Evolutionary conservation across 257 asterid genomes (phyloP).

Genomic region (Nicotiana sylvestris): DNA sequence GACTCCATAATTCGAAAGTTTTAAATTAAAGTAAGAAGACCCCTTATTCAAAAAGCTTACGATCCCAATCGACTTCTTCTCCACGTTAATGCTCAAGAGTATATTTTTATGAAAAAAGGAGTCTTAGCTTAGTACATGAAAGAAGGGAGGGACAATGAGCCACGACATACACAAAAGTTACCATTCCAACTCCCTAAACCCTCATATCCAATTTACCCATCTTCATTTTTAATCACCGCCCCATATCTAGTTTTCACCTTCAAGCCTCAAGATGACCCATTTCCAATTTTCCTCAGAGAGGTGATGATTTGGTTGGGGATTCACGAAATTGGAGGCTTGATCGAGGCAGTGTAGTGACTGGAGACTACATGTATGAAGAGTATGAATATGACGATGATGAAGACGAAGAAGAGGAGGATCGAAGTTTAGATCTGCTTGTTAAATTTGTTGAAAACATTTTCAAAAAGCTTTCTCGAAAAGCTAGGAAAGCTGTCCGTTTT

Average conservation of each 20-base stretch:
- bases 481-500: slow-evolving; percentile 70
- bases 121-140: no score
- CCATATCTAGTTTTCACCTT: neutral
- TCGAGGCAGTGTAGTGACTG: slow-evolving; percentile 45
- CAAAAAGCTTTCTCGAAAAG: slow-evolving; percentile 74
- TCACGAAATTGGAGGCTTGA: slow-evolving; percentile 43
- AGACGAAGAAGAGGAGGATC: slow-evolving; percentile 76
- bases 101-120: no score
- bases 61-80: no score
- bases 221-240: neutral
- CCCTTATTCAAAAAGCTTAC: no score
- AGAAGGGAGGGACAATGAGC: no score
- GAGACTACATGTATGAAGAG: slow-evolving; percentile 41
- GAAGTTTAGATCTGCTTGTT: slow-evolving; percentile 80
- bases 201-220: neutral
- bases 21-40: no score
- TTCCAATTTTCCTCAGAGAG: slow-evolving; percentile 32
- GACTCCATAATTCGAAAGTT: no score
- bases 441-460: slow-evolving; percentile 80
- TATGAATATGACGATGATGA: slow-evolving; percentile 65
- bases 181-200: neutral
- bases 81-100: no score
- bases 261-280: slow-evolving; percentile 19
- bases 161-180: neutral
- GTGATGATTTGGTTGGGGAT: slow-evolving; percentile 25